These are phyloP conservation scores for Apiotrichum brassicae DNA, from an alignment of 1,284 basidiomycete genomes.

Conservation along the genomic window DNA sequence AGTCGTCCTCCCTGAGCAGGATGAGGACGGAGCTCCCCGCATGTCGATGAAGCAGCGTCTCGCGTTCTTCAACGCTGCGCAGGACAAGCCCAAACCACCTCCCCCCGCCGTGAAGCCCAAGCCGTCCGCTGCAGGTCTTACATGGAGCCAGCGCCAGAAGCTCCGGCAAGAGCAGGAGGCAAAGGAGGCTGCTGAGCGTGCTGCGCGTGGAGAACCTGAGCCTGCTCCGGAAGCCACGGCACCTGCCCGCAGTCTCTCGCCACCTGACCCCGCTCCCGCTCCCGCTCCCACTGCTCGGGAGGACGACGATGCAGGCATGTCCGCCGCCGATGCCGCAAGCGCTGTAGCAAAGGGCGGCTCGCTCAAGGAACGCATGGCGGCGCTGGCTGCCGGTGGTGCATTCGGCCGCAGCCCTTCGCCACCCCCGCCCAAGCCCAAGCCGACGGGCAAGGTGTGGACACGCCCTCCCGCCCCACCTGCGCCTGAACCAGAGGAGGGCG, in stretches of 20 bases:
- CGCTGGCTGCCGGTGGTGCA: conserved; percentile 65
- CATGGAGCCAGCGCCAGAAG: conserved; percentile 46
- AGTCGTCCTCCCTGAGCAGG: conserved; percentile 8
- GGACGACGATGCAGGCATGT: conserved; percentile 52
- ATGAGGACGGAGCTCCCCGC: conserved; percentile 22
- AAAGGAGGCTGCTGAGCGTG: conserved; percentile 29
- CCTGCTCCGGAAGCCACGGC: not conserved
- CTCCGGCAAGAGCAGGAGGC: conserved; percentile 44
- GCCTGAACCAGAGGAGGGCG: conserved; percentile 41
- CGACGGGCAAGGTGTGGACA: conserved; percentile 63
- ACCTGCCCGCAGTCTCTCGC: conserved; percentile 12
- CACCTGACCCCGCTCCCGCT: conserved; percentile 6
- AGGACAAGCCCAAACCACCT: conserved; percentile 44
- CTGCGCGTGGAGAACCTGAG: conserved; percentile 10
- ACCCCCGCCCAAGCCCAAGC: conserved; percentile 61
- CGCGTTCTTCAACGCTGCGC: conserved; percentile 45
- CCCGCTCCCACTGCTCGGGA: not conserved
- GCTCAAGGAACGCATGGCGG: conserved; percentile 86
- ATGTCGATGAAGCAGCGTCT: conserved; percentile 46
- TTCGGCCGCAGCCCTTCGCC: conserved; percentile 54
- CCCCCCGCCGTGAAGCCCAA: conserved; percentile 59
- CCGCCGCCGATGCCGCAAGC: conserved; percentile 73
- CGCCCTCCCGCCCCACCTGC: conserved; percentile 49
- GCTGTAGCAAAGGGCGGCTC: conserved; percentile 63
- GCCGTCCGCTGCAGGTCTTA: conserved; percentile 52